A percentile compares a stretch with the other conserved stretches of the same genome.
phyloP scores from a whole-genome alignment of 2,329 filamentous ascomycete species.

The Diaporthe nobilis region DNA sequence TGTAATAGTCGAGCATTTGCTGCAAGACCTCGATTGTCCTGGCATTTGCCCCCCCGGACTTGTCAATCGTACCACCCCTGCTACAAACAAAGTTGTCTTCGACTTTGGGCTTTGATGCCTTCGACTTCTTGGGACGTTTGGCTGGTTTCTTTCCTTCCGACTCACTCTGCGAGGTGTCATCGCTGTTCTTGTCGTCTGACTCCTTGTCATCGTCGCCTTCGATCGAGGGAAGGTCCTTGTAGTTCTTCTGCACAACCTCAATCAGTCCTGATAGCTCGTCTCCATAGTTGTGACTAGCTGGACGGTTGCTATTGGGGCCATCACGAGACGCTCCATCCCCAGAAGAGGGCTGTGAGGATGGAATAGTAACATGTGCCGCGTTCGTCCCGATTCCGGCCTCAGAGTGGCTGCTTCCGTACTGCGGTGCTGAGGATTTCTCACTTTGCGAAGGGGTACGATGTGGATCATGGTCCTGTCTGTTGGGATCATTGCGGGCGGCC shows the following conservation, averaged over 20 bases:
- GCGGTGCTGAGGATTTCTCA: slow-evolving; percentile 43
- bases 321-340: slow-evolving; percentile 23
- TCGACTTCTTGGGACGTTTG: slow-evolving; percentile 43
- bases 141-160: slow-evolving; percentile 46
- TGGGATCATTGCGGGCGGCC: slow-evolving; percentile 54
- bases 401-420: neutral
- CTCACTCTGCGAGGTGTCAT: slow-evolving; percentile 41
- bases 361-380: no score
- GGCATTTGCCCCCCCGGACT: slow-evolving; percentile 76
- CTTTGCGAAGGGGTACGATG: slow-evolving; percentile 50
- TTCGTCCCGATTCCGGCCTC: neutral
- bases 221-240: slow-evolving; percentile 68
- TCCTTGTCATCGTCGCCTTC: slow-evolving; percentile 62
- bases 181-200: slow-evolving; percentile 41
- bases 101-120: slow-evolving; percentile 48
- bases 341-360: neutral
- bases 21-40: slow-evolving; percentile 83
- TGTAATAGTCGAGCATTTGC: slow-evolving; percentile 85
- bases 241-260: slow-evolving; percentile 67
- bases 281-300: slow-evolving; percentile 36
- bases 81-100: slow-evolving; percentile 70
- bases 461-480: slow-evolving; percentile 56
- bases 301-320: slow-evolving; percentile 22
- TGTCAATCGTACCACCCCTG: slow-evolving; percentile 62
- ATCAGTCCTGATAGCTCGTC: slow-evolving; percentile 78